A percentile compares a stretch with the other conserved stretches of the same genome.
These are phyloP conservation scores for Cordyceps militaris DNA, from an alignment of 2,329 filamentous ascomycete genomes.

Conservation along the genomic window DNA sequence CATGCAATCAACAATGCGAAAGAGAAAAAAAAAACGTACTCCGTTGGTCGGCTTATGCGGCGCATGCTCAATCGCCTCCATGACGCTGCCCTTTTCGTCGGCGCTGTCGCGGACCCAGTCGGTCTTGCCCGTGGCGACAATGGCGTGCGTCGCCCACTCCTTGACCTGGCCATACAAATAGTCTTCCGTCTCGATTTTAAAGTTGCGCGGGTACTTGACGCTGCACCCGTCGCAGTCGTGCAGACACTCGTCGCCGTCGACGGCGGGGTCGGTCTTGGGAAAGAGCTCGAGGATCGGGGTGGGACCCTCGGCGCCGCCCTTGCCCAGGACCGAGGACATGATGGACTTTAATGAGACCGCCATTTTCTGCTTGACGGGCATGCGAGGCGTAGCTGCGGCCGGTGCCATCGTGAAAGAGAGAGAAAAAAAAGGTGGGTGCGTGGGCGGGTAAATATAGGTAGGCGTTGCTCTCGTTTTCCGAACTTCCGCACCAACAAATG, in stretches of 20 bases:
- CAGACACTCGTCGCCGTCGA: slow-evolving; percentile 83
- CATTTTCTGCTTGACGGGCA: slow-evolving; percentile 34
- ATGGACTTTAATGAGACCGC: slow-evolving; percentile 36
- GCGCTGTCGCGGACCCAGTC: slow-evolving; percentile 89
- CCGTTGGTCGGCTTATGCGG: slow-evolving; percentile 55
- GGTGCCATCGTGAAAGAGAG: slow-evolving; percentile 8
- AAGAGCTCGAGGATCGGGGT: slow-evolving; percentile 52
- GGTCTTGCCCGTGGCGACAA: slow-evolving; percentile 91
- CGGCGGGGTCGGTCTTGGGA: slow-evolving; percentile 60
- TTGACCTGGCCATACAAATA: slow-evolving; percentile 78
- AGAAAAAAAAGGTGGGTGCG: slow-evolving; percentile 9
- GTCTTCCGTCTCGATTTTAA: slow-evolving; percentile 70
- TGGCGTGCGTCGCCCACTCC: slow-evolving; percentile 79
- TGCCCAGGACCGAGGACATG: slow-evolving; percentile 26
- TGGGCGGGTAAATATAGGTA: not conserved
- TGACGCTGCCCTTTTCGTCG: slow-evolving; percentile 79
- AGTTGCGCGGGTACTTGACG: slow-evolving; percentile 63
- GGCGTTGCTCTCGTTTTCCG: not conserved
- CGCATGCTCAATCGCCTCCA: slow-evolving; percentile 62
- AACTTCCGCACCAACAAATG: not conserved
- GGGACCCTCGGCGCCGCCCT: slow-evolving; percentile 17
- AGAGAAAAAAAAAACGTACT: slow-evolving; percentile 38
- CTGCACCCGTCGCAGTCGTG: slow-evolving; percentile 81
- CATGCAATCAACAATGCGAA: no score
- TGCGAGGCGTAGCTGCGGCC: slow-evolving; percentile 17